Conservation (phyloP, 2,329 filamentous ascomycete species). For the Penicillium sp. region DNA sequence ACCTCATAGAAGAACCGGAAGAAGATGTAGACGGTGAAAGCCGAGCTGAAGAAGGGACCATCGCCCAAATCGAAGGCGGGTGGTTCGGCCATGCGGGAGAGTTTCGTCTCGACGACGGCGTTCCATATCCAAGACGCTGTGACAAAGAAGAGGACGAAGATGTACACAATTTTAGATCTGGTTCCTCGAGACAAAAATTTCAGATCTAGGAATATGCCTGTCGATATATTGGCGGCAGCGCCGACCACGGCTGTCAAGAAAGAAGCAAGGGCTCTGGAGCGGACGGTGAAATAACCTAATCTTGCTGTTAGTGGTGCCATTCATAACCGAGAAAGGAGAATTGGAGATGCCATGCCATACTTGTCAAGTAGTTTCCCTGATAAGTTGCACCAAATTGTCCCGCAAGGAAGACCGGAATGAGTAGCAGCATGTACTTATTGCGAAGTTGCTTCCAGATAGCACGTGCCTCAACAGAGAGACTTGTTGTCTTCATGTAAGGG, state of each 20-base stretch:
- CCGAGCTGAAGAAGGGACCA: conserved; percentile 26
- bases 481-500: conserved; percentile 22
- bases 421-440: conserved; percentile 49
- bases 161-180: conserved; percentile 48
- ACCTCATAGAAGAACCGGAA: conserved; percentile 55
- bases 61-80: conserved; percentile 44
- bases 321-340: too few species aligned
- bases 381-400: conserved; percentile 56
- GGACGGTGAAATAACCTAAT: conserved; percentile 51
- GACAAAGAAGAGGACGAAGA: conserved; percentile 45
- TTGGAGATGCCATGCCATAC: background rate
- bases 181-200: conserved; percentile 44
- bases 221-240: conserved; percentile 40
- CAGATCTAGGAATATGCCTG: conserved; percentile 35
- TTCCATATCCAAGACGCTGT: conserved; percentile 51
- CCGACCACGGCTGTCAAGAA: conserved; percentile 48
- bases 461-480: conserved; percentile 38
- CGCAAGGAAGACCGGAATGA: conserved; percentile 52
- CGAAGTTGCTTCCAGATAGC: conserved; percentile 44
- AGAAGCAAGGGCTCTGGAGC: conserved; percentile 49
- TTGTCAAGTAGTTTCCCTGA: conserved; percentile 54
- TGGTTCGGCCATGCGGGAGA: conserved; percentile 45
- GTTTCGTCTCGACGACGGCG: conserved; percentile 50
- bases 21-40: conserved; percentile 51
- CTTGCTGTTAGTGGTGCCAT: background rate